Base-by-base conservation (phyloP, 257 asterid genomes). In the Solanum bulbocastanum region DNA sequence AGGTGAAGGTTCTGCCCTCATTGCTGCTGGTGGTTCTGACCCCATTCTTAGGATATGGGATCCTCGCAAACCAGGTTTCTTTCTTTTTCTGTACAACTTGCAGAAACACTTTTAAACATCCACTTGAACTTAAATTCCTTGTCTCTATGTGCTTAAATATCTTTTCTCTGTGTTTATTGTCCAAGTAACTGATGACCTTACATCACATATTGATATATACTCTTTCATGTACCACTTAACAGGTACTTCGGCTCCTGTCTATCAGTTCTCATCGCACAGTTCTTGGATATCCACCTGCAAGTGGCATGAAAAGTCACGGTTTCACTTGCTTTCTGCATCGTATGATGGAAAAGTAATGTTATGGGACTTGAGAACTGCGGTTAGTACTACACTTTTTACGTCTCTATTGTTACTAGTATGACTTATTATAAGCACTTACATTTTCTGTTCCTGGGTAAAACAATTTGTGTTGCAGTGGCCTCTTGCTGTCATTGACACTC, bases 311-410 rank as follows among this genome's bases (percentile, higher is more conserved):
- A 92, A 91, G 44, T 97, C 99, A 85, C 96, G 97, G 98, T 92
- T 93, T 91, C 99, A 96, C 93, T 92, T 97, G 87, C 97, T 91
- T 68, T 91, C 99, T 68, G 92, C 98, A 40, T 97, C 99, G 3
- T 97, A 94, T 90, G 99, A 97, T 88, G 99, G 99, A 89, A 97
- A 97, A 93, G 95, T 96, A 88, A 96, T 95, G 98, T 84, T 97
- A 72, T 97, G 99, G 99, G 99, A 97, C 91, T 91, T 97, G 88
- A 95, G 99, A 92, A 94, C 98, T 87, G 96, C 97, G 96, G 99
- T 97, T 91, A 86, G 71, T 46, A 35, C 44, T 62, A 84, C 88
- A 62, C 86, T 87, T 84, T 83, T 82, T 52, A 86, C 52, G 58
- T 83, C 79, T 75, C 86, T 75, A 87, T 73, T 42, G 37, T 65